Evolutionary conservation across 2,329 filamentous ascomycete species (phyloP).

Genomic region (Phoma herbarum): DNA sequence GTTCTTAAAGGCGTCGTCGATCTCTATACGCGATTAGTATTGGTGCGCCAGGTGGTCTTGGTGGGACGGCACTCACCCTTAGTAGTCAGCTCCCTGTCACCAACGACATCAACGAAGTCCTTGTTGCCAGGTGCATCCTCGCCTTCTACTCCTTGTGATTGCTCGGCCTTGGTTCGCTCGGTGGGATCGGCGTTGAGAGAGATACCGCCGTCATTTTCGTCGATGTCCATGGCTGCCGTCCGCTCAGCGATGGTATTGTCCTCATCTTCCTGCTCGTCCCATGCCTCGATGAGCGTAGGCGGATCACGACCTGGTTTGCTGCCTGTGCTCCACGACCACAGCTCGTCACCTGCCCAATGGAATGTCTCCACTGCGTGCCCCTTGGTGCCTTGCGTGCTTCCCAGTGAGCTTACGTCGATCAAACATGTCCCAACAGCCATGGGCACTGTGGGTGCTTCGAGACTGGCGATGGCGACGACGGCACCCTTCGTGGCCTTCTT

Average conservation of each 20-base stretch:
- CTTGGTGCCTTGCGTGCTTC: constrained; percentile 66
- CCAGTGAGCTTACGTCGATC: constrained; percentile 66
- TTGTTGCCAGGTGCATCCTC: constrained; percentile 43
- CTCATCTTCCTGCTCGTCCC: constrained; percentile 51
- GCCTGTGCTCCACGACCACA: constrained; percentile 70
- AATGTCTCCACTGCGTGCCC: constrained; percentile 71
- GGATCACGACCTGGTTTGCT: constrained; percentile 62
- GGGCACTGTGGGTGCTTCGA: constrained; percentile 68
- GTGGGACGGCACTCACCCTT: constrained; percentile 55
- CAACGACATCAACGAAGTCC: constrained; percentile 50
- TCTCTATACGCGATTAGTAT: constrained; percentile 57
- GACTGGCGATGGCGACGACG: constrained; percentile 69
- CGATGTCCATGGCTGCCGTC: constrained; percentile 53
- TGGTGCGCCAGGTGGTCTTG: no score
- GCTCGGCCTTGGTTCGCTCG: constrained; percentile 44
- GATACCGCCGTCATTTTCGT: constrained; percentile 60
- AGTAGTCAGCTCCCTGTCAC: constrained; percentile 64
- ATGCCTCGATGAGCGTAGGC: constrained; percentile 64
- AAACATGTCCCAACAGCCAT: constrained; percentile 71
- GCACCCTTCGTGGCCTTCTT: constrained; percentile 65
- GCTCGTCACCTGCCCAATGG: constrained; percentile 74
- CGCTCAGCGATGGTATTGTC: constrained; percentile 49
- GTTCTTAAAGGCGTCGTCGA: constrained; percentile 70
- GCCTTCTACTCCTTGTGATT: constrained; percentile 46
- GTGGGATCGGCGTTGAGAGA: constrained; percentile 42